Conservation (phyloP, 1,284 basidiomycete genomes). For the Boletus mariae region DNA sequence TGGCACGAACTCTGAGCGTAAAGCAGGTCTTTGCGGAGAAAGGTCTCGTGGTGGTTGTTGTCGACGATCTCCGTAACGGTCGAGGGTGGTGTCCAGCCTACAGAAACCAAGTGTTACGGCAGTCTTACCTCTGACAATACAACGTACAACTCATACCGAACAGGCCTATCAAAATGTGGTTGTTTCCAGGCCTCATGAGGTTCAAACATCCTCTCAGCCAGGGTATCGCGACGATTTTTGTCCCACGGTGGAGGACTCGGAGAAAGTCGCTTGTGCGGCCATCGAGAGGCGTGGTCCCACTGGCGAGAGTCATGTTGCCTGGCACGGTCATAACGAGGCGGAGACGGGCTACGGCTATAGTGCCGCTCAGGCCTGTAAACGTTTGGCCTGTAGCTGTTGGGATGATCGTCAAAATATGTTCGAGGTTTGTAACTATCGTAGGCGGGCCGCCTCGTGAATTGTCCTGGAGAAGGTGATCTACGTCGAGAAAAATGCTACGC, state of each 20-base stretch:
- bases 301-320: conserved; percentile 31
- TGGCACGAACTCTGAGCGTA: conserved; percentile 27
- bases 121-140: conserved; percentile 23
- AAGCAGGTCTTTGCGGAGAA: conserved; percentile 34
- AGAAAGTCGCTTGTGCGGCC: conserved; percentile 31
- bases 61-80: conserved; percentile 34
- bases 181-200: conserved; percentile 71
- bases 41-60: conserved; percentile 30
- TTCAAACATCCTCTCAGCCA: conserved; percentile 61
- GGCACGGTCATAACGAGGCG: conserved; percentile 45
- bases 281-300: conserved; percentile 33
- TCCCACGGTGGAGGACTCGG: conserved; percentile 35
- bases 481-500: conserved; percentile 42
- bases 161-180: conserved; percentile 38
- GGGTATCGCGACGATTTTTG: conserved; percentile 37
- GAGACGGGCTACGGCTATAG: conserved; percentile 48
- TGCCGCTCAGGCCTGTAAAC: conserved; percentile 35
- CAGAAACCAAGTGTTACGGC: conserved; percentile 13
- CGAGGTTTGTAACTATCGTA: conserved; percentile 52
- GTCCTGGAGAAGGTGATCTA: conserved; percentile 44
- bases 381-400: conserved; percentile 43
- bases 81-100: conserved; percentile 27
- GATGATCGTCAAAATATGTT: conserved; percentile 40
- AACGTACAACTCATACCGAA: conserved; percentile 27
- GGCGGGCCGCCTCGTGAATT: conserved; percentile 39